Base-by-base conservation (phyloP, 768 basidiomycete genomes). In the Myochromella boudieri region DNA sequence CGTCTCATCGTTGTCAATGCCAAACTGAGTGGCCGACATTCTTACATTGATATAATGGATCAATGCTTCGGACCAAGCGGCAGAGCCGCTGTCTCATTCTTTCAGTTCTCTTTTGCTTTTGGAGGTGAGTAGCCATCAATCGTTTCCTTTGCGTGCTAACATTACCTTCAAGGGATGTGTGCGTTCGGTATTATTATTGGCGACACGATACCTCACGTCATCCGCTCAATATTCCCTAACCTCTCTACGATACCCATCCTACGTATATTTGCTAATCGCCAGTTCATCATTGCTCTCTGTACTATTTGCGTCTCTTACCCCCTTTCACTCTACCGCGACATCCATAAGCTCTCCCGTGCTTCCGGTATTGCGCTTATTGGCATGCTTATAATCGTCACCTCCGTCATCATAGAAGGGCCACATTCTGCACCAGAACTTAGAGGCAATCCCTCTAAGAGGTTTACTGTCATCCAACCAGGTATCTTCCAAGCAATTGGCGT, bases 121-220 rank as follows among this genome's bases (percentile, higher is more conserved):
- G 97, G 97, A 58, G 95, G 93, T 85, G 59, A 42, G 80, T 22
- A 24, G 4, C 15, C n/a, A n/a, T n/a, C n/a, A n/a, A n/a, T n/a
- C n/a, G n/a, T n/a, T n/a, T n/a, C n/a, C n/a, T n/a, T n/a, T n/a
- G n/a, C n/a, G n/a, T 29, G 36, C 24, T 18, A 11, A 31, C 4
- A 25, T 15, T 14, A 39, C 46, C 57, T 31, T n/a, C 18, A 49
- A 90, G 91, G 95, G 33, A 97, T 97, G 94, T 95, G 93, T 55
- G 95, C 95, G 0, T 98, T 97, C 63, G 91, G 93, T 22, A 95
- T 98, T 58, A 97, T 98, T 56, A 92, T 97, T 44, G 94, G 97
- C 52, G 97, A 99, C 68, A 95, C 95, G 7, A 87, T 98, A 59
- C 94, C 97, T 1, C 90, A 93, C 60, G 95, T 97, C 64, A 82